These are phyloP conservation scores for Phytomonas serpens DNA, from an alignment of 208 protist species.

Conservation along the genomic window DNA sequence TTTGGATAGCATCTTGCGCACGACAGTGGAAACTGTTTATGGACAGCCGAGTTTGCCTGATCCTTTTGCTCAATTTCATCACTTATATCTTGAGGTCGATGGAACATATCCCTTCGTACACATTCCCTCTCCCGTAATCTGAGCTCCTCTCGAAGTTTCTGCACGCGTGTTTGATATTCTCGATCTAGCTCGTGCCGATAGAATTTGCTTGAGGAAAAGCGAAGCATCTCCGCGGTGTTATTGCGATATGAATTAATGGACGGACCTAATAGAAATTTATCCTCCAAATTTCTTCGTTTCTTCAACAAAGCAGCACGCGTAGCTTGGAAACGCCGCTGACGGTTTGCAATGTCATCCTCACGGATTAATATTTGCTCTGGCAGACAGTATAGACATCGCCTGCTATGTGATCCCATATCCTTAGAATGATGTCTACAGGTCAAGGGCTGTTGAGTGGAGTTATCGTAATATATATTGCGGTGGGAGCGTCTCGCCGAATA, in stretches of 20 bases:
- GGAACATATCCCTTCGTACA: not conserved
- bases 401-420: not conserved
- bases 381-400: conserved; percentile 31
- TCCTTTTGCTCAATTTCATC: not conserved
- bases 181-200: conserved; percentile 36
- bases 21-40: not conserved
- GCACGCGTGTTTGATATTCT: conserved; percentile 49
- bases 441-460: not conserved
- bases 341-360: conserved; percentile 43
- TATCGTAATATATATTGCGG: not conserved
- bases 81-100: not conserved
- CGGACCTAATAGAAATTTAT: not conserved
- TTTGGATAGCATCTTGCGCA: not conserved
- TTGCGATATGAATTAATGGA: conserved; percentile 7
- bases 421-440: not conserved
- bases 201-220: conserved; percentile 29
- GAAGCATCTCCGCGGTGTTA: conserved; percentile 69
- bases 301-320: conserved; percentile 19
- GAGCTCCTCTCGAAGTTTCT: conserved; percentile 59
- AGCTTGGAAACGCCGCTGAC: conserved; percentile 36
- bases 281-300: not conserved
- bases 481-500: conserved; percentile 2
- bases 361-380: conserved; percentile 52
- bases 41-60: not conserved
- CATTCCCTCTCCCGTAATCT: conserved; percentile 38